These are phyloP conservation scores for Alternaria brassicicola DNA, from an alignment of 2,329 filamentous ascomycete species.

Conservation along the genomic window DNA sequence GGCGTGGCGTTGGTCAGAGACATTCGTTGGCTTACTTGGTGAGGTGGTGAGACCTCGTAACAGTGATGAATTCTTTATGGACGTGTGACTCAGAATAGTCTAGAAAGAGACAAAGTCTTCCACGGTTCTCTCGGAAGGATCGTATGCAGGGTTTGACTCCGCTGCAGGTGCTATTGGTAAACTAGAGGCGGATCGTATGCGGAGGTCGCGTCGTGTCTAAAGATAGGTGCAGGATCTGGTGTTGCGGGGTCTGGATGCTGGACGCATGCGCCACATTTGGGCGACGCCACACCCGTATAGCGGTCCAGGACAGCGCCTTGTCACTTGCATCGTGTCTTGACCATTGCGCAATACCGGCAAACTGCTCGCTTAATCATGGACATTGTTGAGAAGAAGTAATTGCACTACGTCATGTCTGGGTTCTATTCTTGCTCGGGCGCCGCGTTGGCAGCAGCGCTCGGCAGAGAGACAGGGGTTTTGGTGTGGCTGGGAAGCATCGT, in stretches of 20 bases:
- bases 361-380: not conserved
- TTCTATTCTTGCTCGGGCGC: constrained; percentile 5
- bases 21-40: constrained; percentile 56
- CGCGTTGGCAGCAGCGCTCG: constrained; percentile 15
- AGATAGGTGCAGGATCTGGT: not conserved
- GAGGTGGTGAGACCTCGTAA: constrained; percentile 13
- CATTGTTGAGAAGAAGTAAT: constrained; percentile 1
- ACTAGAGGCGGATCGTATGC: constrained; percentile 1
- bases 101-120: not conserved
- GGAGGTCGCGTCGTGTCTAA: not conserved
- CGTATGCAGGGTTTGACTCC: constrained; percentile 13
- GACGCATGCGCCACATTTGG: not conserved
- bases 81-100: not conserved
- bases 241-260: not conserved
- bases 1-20: constrained; percentile 87
- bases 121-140: not conserved
- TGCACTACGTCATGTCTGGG: constrained; percentile 11
- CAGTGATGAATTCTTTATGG: not conserved
- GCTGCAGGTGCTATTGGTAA: constrained; percentile 25
- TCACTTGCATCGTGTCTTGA: not conserved
- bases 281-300: not conserved
- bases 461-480: constrained; percentile 7
- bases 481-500: constrained; percentile 34
- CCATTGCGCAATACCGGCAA: not conserved
- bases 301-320: not conserved